Conservation (phyloP, 805 yeast species). For the Metschnikowia cubensis region DNA sequence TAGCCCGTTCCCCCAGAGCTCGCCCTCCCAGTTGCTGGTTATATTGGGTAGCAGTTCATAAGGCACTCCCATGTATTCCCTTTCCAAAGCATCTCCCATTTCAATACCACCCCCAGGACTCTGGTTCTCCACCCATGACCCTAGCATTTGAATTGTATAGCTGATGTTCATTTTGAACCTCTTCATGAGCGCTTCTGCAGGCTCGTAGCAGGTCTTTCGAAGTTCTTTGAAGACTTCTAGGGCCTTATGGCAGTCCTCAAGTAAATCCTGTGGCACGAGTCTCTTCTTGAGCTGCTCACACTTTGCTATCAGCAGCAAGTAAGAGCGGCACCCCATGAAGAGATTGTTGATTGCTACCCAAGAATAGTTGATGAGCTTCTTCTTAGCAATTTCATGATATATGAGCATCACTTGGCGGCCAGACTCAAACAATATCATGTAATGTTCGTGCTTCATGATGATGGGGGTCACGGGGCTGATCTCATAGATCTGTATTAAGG, state of each 20-base stretch:
- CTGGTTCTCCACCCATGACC: background rate
- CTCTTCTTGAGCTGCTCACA: background rate
- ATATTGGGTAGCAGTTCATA: background rate
- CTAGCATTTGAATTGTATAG: background rate
- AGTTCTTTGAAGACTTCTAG: constrained; percentile 4
- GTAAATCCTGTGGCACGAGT: background rate
- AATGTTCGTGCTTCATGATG: constrained; percentile 6
- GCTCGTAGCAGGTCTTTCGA: constrained; percentile 6
- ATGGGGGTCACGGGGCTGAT: constrained; percentile 10
- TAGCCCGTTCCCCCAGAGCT: background rate
- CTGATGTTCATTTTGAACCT: background rate
- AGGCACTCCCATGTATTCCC: background rate
- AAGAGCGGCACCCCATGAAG: constrained; percentile 8
- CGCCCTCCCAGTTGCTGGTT: background rate
- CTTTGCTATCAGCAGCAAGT: constrained; percentile 10
- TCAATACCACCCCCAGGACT: background rate
- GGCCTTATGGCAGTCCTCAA: constrained; percentile 2
- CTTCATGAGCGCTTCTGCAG: constrained; percentile 2
- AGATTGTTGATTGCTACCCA: constrained; percentile 19
- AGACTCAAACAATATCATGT: constrained; percentile 6
- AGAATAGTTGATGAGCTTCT: constrained; percentile 11
- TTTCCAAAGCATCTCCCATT: background rate
- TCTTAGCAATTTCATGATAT: constrained; percentile 8
- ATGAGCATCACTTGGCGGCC: constrained; percentile 13
- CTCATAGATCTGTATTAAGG: constrained; percentile 10